Evolutionary conservation across 140 eudicot species (phyloP), one percentile per base, ranked within the genome.

Genomic region (Flaveria floridana): DNA sequence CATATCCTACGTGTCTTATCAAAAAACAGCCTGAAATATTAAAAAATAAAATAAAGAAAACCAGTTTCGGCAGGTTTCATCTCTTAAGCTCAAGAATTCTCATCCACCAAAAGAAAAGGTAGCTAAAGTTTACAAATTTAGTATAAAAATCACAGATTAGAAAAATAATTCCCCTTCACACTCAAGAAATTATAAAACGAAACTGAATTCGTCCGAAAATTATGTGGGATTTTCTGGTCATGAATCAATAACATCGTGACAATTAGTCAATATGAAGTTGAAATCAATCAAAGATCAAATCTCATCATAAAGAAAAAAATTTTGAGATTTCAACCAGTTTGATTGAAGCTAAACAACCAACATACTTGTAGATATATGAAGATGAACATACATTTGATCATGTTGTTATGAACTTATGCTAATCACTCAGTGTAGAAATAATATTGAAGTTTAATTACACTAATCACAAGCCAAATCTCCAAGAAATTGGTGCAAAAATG

Each of bases 1-100:
- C 80, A 58, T 42, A 64, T 72, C 61, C 62, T 12, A 79, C 37
- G 52, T 72, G 78, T 79, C 74, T 41, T 61, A 12, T 51, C 10
- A n/a, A 46, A 34, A 70, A 70, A 37, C 28, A 48, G 2, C 66
- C 16, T 9, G 26, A 72, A 42, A 34, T 70, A 19, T 28, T 55
- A 57, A 19, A 28, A 14, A n/a, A 57, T n/a, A 61, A 28, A 61
- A 51, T 14, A 12, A 66, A 66, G 19, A 39, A 41, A 12, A 30
- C 30, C 16, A 47, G 46, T 56, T 56, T 23, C 4, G 51, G 48
- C 20, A 16, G 26, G 65, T 47, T 78, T 62, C 44, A 61, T 19
- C 37, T 58, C 13, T 44, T 28, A 59, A 12, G 42, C 46, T 74
- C 41, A 68, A 67, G 21, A 44, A 58, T 58, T 77, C 44, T 39